Base-by-base conservation (phyloP, 2,329 filamentous ascomycete genomes). In the Claviceps humidiphila region DNA sequence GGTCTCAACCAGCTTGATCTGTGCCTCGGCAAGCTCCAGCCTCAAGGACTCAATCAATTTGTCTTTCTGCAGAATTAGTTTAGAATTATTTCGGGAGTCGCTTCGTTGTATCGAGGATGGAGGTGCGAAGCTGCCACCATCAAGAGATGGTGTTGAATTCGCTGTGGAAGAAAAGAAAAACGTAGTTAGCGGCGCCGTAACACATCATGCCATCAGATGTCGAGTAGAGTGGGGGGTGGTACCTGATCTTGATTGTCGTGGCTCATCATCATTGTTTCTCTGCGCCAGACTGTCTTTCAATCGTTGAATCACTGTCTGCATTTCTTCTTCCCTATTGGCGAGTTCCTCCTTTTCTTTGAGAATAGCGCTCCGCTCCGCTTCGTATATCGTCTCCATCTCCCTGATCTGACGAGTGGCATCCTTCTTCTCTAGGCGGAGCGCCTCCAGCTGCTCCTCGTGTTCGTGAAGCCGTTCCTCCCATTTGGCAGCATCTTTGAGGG, bases 1-100 rank as follows among this genome's bases (percentile, higher is more conserved):
- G 51, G 93, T 83, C 68, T 97, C 91, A 30, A 95, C 85, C 26
- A 96, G 76, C 68, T 95, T 96, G 70, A 96, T 94, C 67, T 97
- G 90, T 22, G 88, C 85, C 68, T 97, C 93, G 44, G 93, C 91
- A 48, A 98, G 78, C 66, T 98, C 93, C 26, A 97, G 78, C 53
- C 91, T 81, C 56, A 98, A 75, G 11, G 86, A 89, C 66, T 97
- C 91, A 60, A 98, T 97, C 54, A 96, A 75, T 70, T 94, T 93
- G 70, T 98, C 93, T 68, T 97, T 98, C 67, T 97, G 90, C 60
- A 94, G 77, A 49, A 97, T 78, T 50, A 95, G 75, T 67, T 91
- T 94, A 14, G 89, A 94, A 68, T 86, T 91, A 66, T 87, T 94
- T 57, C 86, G 80, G 38, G 89, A 95, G 61, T 94, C 87, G 74